Evolutionary conservation across 352 stramenopile genomes (phyloP).

Genomic region (Globisporangium cederbergense): DNA sequence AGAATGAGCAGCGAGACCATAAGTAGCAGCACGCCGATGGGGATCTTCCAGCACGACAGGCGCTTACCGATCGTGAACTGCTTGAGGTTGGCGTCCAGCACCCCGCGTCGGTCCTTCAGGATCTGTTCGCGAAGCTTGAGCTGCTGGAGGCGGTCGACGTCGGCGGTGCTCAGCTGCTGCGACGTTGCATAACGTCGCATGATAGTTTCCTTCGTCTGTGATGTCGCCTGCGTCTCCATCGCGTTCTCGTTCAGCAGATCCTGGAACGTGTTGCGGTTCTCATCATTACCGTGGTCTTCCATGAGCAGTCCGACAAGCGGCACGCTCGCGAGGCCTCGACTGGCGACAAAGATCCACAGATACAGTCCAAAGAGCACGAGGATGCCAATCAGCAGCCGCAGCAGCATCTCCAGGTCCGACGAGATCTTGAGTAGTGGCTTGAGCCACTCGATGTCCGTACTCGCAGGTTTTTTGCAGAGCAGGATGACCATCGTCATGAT

Average conservation of each 20-base stretch:
- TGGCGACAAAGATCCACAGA: slow-evolving; percentile 72
- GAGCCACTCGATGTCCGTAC: slow-evolving; percentile 78
- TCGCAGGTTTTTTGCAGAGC: slow-evolving; percentile 73
- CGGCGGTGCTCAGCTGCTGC: slow-evolving; percentile 62
- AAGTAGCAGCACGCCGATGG: slow-evolving; percentile 57
- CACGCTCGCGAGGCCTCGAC: slow-evolving; percentile 65
- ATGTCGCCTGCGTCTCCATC: slow-evolving; percentile 62
- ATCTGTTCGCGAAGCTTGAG: slow-evolving; percentile 68
- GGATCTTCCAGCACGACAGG: slow-evolving; percentile 64
- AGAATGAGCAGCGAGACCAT: slow-evolving; percentile 67
- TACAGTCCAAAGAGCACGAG: slow-evolving; percentile 73
- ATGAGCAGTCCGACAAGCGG: slow-evolving; percentile 76
- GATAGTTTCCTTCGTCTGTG: slow-evolving; percentile 71
- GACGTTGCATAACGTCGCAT: slow-evolving; percentile 57
- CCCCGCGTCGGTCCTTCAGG: slow-evolving; percentile 57
- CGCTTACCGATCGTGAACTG: slow-evolving; percentile 43
- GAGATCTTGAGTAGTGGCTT: slow-evolving; percentile 76
- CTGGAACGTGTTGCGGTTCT: slow-evolving; percentile 67
- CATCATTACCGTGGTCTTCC: slow-evolving; percentile 68
- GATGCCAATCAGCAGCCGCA: slow-evolving; percentile 70
- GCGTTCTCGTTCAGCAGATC: slow-evolving; percentile 71
- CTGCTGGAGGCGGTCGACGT: slow-evolving; percentile 71
- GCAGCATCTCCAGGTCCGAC: slow-evolving; percentile 66
- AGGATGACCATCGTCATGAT: slow-evolving; percentile 66
- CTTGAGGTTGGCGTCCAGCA: slow-evolving; percentile 63